phyloP scores from a whole-genome alignment of 148 eudicot genomes.

The Silene conica region DNA sequence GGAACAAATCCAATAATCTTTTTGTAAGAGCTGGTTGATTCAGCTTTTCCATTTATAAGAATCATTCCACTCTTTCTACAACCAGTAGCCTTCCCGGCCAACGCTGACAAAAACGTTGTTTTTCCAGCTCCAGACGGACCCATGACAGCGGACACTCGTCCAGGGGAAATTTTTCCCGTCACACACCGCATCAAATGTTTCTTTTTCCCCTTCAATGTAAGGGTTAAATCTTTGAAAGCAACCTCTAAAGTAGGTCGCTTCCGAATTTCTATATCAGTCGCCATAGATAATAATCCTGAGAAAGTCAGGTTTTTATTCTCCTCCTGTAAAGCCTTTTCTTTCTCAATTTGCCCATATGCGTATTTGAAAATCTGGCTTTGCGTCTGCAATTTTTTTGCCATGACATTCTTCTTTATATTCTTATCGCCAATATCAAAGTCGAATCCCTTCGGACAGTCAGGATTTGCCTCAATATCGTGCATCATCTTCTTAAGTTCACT shows the following conservation, averaged over 20 bases:
- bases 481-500: conserved; percentile 56
- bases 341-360: conserved; percentile 82
- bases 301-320: conserved; percentile 56
- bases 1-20: conserved; percentile 83
- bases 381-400: conserved; percentile 59
- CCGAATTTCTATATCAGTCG: conserved; percentile 45
- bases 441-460: conserved; percentile 48
- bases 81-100: conserved; percentile 66
- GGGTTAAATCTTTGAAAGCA: conserved; percentile 68
- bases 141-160: conserved; percentile 85
- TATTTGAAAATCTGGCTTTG: conserved; percentile 79
- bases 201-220: conserved; percentile 63
- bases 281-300: conserved; percentile 71
- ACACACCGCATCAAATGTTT: conserved; percentile 62
- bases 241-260: conserved; percentile 68
- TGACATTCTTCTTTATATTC: conserved; percentile 46
- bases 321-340: conserved; percentile 76
- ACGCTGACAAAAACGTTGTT: conserved; percentile 74
- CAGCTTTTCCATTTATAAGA: conserved; percentile 61
- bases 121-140: conserved; percentile 95
- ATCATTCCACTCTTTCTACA: conserved; percentile 54
- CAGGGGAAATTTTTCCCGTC: conserved; percentile 68
- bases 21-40: conserved; percentile 58
- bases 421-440: conserved; percentile 57
- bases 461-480: conserved; percentile 47